Conservation (phyloP, 345 rosid species). For the Murraya paniculata region DNA sequence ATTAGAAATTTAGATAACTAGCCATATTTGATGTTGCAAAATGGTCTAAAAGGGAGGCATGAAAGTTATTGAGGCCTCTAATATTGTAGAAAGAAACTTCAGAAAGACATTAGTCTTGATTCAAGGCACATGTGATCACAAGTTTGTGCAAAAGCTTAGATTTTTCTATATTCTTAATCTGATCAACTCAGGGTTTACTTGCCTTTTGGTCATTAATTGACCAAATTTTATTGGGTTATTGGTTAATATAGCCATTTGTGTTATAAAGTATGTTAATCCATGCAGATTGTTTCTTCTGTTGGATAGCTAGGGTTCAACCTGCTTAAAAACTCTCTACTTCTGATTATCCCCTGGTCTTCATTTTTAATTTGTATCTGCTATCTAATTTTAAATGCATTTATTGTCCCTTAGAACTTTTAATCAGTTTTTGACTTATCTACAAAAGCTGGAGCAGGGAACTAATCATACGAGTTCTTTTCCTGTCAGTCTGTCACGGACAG, state of each 20-base stretch:
- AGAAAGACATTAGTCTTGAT: neutral
- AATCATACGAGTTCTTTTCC: neutral
- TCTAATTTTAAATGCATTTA: neutral
- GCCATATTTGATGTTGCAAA: neutral
- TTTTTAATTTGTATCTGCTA: neutral
- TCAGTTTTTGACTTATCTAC: neutral
- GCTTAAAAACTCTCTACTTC: neutral
- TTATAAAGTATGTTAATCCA: neutral
- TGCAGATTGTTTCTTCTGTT: neutral
- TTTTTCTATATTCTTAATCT: neutral
- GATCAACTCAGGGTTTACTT: neutral
- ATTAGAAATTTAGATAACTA: neutral
- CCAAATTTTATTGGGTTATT: neutral
- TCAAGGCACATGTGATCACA: neutral
- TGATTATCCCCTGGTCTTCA: neutral
- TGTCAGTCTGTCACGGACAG: neutral
- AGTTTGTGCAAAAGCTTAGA: neutral
- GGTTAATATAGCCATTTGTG: neutral
- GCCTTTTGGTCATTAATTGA: neutral
- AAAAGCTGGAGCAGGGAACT: neutral
- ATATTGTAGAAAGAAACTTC: neutral
- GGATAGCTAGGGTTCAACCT: neutral
- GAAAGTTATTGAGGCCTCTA: neutral
- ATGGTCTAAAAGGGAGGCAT: neutral
- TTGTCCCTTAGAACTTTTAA: neutral